Evolutionary conservation across 2,329 filamentous ascomycete species (phyloP).

Genomic region (Colletotrichum zoysiae): DNA sequence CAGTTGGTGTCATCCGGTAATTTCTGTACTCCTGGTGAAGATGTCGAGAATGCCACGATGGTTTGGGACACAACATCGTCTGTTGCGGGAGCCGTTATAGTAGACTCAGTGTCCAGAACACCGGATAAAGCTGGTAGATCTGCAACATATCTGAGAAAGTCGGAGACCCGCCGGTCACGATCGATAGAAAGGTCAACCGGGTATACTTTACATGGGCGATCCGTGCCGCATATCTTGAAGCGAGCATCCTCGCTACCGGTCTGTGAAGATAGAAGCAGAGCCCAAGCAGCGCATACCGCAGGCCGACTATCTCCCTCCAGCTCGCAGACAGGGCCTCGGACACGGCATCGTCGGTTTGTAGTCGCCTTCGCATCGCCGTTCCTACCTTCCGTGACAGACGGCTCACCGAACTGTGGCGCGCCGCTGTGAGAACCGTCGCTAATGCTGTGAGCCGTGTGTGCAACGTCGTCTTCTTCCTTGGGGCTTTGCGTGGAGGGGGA

Average conservation of each 20-base stretch:
- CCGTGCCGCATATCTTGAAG: not conserved
- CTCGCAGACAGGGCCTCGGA: constrained; percentile 14
- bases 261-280: constrained; percentile 8
- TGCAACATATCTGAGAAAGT: not conserved
- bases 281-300: constrained; percentile 20
- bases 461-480: not conserved
- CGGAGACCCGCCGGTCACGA: not conserved
- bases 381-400: too few relatives aligned
- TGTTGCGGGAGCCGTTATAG: too few relatives aligned
- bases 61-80: not conserved
- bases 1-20: not conserved
- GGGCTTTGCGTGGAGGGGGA: not conserved
- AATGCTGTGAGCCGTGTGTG: not conserved
- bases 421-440: not conserved
- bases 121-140: too few relatives aligned
- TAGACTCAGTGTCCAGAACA: not conserved
- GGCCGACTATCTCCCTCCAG: not conserved
- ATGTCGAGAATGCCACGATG: not conserved
- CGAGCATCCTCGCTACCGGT: not conserved
- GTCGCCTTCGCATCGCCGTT: not conserved
- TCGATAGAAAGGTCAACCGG: not conserved
- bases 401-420: too few relatives aligned
- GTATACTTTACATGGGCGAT: too few relatives aligned
- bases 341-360: not conserved
- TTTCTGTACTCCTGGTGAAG: too few relatives aligned